Evolutionary conservation across 2,329 filamentous ascomycete species (phyloP), one percentile per base, ranked within the genome.

Genomic region (Fusarium fujikuroi): DNA sequence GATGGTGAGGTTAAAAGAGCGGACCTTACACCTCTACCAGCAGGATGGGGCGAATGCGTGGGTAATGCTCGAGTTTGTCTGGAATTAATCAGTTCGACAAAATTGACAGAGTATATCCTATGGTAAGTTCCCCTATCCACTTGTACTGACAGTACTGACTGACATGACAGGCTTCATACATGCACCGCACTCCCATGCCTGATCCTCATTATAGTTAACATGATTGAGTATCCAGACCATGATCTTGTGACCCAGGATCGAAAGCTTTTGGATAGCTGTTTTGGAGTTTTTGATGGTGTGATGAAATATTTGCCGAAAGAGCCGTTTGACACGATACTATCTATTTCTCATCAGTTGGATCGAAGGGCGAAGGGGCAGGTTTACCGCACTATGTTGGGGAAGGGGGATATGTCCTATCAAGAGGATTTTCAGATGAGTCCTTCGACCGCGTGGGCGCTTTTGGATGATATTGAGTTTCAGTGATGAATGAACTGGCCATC

Each of bases 171-270:
- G 75, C 65, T 76, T 9, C 70, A 70, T 5, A 63, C 54, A 11
- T 76, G 75, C 43, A 60, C 68, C 32, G 63, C 63, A 19, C 70
- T 67, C 8, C 70, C 70, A 1, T 73, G 65, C 19, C 36, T 76
- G 7, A 37, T 74, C 18, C 56, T 77, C 18, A 44, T 77, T 1
- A 54, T 74, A 18, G 60, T 76, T 32, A 77, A 76, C 19, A 74
- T 76, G 43, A 71, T 76, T 5, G 75, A 76, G 37, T 72, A 66
- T 44, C 75, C 75, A 7, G 63, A 59, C 25, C 63, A 73, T 7
- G 42, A 32, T 12, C 30, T 52, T 3, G 52, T 66, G 3, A 8
- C 28, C 2, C 39, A 58, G 0, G 73, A 76, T 9, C 56, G 60
- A 21, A 30, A 52, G 18, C 36, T 76, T 3, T 32, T 76, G 9